Base-by-base conservation (phyloP, 139 green algal species). In the Trebouxia sp. region DNA sequence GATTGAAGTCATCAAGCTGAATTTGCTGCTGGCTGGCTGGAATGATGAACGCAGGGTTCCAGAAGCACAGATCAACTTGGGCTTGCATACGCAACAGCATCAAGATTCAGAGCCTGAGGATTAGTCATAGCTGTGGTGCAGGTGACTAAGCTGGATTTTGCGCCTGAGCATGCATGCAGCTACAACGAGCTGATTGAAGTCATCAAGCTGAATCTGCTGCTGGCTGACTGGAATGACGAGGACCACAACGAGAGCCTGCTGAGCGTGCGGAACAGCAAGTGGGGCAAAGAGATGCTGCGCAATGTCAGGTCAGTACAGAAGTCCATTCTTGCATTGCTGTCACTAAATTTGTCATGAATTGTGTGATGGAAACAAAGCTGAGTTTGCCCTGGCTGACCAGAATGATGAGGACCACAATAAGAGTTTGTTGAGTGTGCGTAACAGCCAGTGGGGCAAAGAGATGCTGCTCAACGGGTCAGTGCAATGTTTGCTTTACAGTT, bases 21-120 rank as follows among this genome's bases (percentile, higher is more conserved):
- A 97, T 83, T 84, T 99, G 77, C 84, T 99, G 69, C 88, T 95
- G 26, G 90, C 90, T 1, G 96, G 99, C 89, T 99, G 91, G 83
- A 70, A 85, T 30, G 96, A 99, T 80, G 85, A 93, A n/a, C n/a
- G n/a, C n/a, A n/a, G n/a, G n/a, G n/a, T n/a, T n/a, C n/a, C n/a
- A n/a, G n/a, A n/a, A n/a, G n/a, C n/a, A n/a, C n/a, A n/a, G n/a
- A n/a, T n/a, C n/a, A n/a, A n/a, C n/a, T n/a, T n/a, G n/a, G n/a
- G n/a, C n/a, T n/a, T n/a, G n/a, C n/a, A n/a, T n/a, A n/a, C n/a
- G n/a, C n/a, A n/a, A n/a, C n/a, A n/a, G n/a, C n/a, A n/a, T n/a
- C n/a, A n/a, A n/a, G n/a, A n/a, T n/a, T n/a, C n/a, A n/a, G n/a
- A n/a, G n/a, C n/a, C n/a, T n/a, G n/a, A n/a, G n/a, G n/a, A n/a